phyloP scores from a whole-genome alignment of 345 rosid species.

The Aquilaria sinensis region DNA sequence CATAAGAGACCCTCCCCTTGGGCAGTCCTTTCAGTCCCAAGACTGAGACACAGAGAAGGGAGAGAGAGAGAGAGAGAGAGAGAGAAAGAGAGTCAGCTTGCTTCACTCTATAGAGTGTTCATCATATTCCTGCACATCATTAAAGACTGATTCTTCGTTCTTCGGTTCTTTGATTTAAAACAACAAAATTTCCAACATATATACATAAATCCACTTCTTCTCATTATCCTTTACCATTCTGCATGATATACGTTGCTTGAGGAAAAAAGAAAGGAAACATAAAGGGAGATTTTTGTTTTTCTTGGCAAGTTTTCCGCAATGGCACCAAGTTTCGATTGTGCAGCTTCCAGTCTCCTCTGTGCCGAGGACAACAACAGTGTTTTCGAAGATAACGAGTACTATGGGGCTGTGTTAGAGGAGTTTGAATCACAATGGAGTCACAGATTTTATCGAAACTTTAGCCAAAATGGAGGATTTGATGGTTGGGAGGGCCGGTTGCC shows the following conservation, averaged over 20 bases:
- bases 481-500: constrained; percentile 24
- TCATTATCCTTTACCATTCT: constrained; percentile 6
- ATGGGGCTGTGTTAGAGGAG: constrained; percentile 22
- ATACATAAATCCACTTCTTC: constrained; percentile 6
- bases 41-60: constrained; percentile 13
- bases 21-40: constrained; percentile 30
- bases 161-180: constrained; percentile 25
- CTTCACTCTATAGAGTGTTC: constrained; percentile 13
- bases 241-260: constrained; percentile 8
- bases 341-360: constrained; percentile 46
- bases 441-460: constrained; percentile 20
- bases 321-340: constrained; percentile 60
- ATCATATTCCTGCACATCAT: constrained; percentile 5
- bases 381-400: constrained; percentile 34
- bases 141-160: constrained; percentile 16
- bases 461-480: constrained; percentile 19
- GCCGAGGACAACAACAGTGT: constrained; percentile 41
- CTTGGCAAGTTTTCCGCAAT: constrained; percentile 18
- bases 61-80: not conserved
- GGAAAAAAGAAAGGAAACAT: not conserved
- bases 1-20: constrained; percentile 29
- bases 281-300: constrained; percentile 4
- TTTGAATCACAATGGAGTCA: constrained; percentile 27
- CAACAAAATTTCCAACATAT: not conserved
- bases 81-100: not conserved